Percentiles rank a stretch among this genome's conserved stretches.
phyloP scores from a whole-genome alignment of 2,329 filamentous ascomycete species.

The Lithohypha guttulata region DNA sequence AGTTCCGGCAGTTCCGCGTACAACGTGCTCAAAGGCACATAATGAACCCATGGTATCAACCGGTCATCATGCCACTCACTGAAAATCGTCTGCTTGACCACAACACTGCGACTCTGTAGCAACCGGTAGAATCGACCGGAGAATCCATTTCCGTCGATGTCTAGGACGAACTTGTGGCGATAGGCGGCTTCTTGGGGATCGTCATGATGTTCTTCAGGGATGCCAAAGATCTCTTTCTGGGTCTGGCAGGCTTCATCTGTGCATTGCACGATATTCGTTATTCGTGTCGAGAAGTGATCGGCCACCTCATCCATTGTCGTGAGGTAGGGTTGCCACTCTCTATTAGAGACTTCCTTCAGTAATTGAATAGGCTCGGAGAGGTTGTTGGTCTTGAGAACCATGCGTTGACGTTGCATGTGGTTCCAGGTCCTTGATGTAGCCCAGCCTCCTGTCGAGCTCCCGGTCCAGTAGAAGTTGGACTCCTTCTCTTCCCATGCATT shows the following conservation, averaged over 20 bases:
- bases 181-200: slow-evolving; percentile 22
- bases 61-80: slow-evolving; percentile 71
- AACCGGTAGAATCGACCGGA: slow-evolving; percentile 60
- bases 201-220: neutral
- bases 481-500: slow-evolving; percentile 62
- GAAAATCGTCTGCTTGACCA: slow-evolving; percentile 67
- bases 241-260: slow-evolving; percentile 25
- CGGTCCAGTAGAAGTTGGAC: slow-evolving; percentile 78
- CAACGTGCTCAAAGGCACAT: slow-evolving; percentile 65
- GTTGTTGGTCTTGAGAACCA: neutral
- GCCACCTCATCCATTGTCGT: neutral
- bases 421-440: slow-evolving; percentile 1
- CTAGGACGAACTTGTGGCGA: slow-evolving; percentile 56
- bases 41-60: slow-evolving; percentile 67
- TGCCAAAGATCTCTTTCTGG: slow-evolving; percentile 6
- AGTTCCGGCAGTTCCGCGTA: slow-evolving; percentile 63
- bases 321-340: neutral
- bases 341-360: neutral
- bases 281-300: slow-evolving; percentile 34
- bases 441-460: slow-evolving; percentile 74
- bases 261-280: slow-evolving; percentile 41
- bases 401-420: slow-evolving; percentile 7
- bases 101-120: slow-evolving; percentile 49
- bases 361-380: neutral
- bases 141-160: slow-evolving; percentile 66